Evolutionary conservation across 805 yeast species (phyloP), one percentile per base, ranked within the genome.

Genomic region (Teunomyces panamensis): DNA sequence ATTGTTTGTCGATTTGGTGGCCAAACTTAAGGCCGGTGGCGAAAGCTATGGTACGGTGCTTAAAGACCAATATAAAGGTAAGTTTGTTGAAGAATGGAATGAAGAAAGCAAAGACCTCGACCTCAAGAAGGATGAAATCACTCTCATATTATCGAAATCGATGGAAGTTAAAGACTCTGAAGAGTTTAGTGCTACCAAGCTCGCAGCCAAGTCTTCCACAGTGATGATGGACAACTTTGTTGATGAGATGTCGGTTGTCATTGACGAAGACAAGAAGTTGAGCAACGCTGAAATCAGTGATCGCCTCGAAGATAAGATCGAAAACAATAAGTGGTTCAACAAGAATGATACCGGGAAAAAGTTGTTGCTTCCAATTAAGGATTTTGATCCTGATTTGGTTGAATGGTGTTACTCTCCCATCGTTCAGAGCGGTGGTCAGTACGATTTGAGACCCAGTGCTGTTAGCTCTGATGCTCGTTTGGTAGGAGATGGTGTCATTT

Each of bases 331-430:
- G 56, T 86, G 87, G 71, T 80, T 84, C 64, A 76, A 76, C 48
- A 74, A 74, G 65, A 74, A 74, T 10, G 68, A 71, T 3, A 60
- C 69, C 47, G 81, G 80, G 33, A 80, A 83, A 58, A 78, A 79
- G 54, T 84, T 86, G 41, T 84, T 86, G 41, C 71, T 78, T 30
- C 54, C 68, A 26, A 49, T 55, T 43, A 59, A 59, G 34, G 92
- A 86, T 46, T 85, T 90, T 51, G 96, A 89, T 58, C 73, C 85
- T 4, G 82, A 80, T 51, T 79, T 82, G 53, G 69, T 92, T 16
- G 98, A 92, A 64, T 92, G 97, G 97, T 87, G 96, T 55, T 89
- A 88, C 65, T 82, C 90, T 47, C 97, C 98, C 27, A 87, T 90
- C 45, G 78, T 90, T 45, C 96, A 89, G 69, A 85, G 95, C 56